Conservation (phyloP, 2,329 filamentous ascomycete species). For the Geosmithia putterillii region DNA sequence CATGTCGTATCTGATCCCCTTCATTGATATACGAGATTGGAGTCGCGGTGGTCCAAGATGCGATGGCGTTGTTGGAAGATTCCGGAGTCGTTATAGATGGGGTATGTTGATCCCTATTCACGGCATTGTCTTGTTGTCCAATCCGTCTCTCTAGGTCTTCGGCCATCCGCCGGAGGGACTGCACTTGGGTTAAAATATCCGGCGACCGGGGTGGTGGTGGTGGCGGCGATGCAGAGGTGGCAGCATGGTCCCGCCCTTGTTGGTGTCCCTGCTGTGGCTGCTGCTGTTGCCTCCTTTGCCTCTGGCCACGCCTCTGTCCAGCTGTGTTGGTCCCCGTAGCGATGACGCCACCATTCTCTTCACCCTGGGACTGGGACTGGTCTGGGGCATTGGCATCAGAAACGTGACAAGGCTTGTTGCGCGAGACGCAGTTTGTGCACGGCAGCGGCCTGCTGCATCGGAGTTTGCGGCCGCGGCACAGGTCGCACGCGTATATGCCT, state of each 20-base stretch:
- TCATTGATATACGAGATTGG: not conserved
- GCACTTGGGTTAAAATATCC: no score
- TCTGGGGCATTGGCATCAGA: slow-evolving; percentile 3
- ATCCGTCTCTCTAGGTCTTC: no score
- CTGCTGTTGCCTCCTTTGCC: no score
- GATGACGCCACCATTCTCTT: not conserved
- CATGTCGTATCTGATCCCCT: not conserved
- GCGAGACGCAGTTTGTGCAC: slow-evolving; percentile 13
- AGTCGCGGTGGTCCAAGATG: no score
- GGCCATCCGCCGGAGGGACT: no score
- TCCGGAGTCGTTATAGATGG: no score
- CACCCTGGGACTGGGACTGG: not conserved
- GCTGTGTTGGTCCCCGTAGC: not conserved
- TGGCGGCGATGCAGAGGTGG: no score
- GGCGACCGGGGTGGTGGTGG: no score
- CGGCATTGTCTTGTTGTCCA: not conserved
- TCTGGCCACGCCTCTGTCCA: not conserved
- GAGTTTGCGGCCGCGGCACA: slow-evolving; percentile 14
- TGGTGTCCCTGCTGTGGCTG: no score
- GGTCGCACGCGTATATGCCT: slow-evolving; percentile 8
- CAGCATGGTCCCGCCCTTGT: not conserved
- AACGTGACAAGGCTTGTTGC: not conserved
- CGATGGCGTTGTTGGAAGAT: no score
- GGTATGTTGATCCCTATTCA: not conserved
- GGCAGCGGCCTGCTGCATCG: slow-evolving; percentile 12